Base-by-base conservation (phyloP, 176 grass and related monocot genomes). In the Oryza rufipogon region DNA sequence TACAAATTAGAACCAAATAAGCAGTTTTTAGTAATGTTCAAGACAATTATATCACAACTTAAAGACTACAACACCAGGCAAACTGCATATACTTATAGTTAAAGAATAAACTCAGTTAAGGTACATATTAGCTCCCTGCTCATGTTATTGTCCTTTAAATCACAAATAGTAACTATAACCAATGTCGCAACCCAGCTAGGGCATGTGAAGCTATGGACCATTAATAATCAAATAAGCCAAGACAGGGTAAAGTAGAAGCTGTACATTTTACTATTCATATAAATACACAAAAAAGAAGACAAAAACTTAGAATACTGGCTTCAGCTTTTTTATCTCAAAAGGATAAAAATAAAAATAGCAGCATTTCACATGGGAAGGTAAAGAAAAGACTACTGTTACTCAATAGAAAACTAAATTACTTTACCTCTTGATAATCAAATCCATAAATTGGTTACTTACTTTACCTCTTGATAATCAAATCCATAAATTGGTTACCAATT, bases 81-180 rank as follows among this genome's bases (percentile, higher is more conserved):
- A 72, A 85, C 56, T 7, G 11, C 32, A 68, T 45, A 33, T 42
- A 81, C 38, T 61, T 12, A 16, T 30, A 72, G 25, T 10, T 66
- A 77, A 78, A 65, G 34, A 34, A 78, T 23, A 77, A 89, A 81
- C 2, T 82, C 7, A 36, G 20, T 64, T 58, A 5, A n/a, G 36
- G 10, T 65, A 25, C 7, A 12, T 69, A 60, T 48, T 30, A 16
- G 19, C 6, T 85, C 36, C 9, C 8, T 60, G 20, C 44, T 16
- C 28, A 36, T 25, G 15, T 20, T 54, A 80, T 5, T 45, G 7
- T 58, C 34, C 12, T 61, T 68, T 17, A 76, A 80, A 8, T 60
- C 25, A 23, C 32, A 73, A 78, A 78, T 10, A 13, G 33, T 12
- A 83, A 54, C 60, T 73, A 9, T 9, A 34, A 66, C 72, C 67